phyloP scores from a whole-genome alignment of 2,329 filamentous ascomycete species.

The Fusarium sp. region DNA sequence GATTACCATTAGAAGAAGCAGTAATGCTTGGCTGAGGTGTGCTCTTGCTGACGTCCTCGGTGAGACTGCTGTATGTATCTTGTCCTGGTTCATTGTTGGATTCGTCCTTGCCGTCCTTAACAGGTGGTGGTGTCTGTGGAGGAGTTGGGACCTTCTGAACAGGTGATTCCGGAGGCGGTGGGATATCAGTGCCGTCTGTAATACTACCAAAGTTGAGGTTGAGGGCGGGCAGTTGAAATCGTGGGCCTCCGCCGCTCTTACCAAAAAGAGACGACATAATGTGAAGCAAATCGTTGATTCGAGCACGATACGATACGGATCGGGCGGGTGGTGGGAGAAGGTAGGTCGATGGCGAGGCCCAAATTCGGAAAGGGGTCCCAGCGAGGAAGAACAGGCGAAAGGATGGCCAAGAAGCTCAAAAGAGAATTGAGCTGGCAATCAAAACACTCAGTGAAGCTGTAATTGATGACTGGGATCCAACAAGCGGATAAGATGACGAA shows the following conservation, averaged over 20 bases:
- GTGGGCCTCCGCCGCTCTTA: conserved; percentile 50
- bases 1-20: conserved; percentile 58
- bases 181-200: conserved; percentile 72
- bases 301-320: conserved; percentile 32
- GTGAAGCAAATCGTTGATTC: conserved; percentile 22
- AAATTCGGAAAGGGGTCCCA: conserved; percentile 27
- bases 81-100: conserved; percentile 24
- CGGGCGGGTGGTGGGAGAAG: conserved; percentile 18
- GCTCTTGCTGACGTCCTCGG: conserved; percentile 37
- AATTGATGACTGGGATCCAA: conserved; percentile 33
- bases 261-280: conserved; percentile 53
- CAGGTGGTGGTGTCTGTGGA: conserved; percentile 54
- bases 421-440: conserved; percentile 15
- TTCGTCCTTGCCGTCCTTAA: conserved; percentile 44
- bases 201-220: conserved; percentile 71
- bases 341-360: conserved; percentile 23
- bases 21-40: conserved; percentile 43
- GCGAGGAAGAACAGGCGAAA: conserved; percentile 18
- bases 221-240: conserved; percentile 70
- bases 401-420: conserved; percentile 19
- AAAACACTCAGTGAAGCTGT: conserved; percentile 18
- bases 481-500: conserved; percentile 45
- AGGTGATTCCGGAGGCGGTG: conserved; percentile 69
- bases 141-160: conserved; percentile 62
- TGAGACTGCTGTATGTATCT: conserved; percentile 32